phyloP scores from a whole-genome alignment of 1,284 basidiomycete species.

The Cerioporus squamosus region DNA sequence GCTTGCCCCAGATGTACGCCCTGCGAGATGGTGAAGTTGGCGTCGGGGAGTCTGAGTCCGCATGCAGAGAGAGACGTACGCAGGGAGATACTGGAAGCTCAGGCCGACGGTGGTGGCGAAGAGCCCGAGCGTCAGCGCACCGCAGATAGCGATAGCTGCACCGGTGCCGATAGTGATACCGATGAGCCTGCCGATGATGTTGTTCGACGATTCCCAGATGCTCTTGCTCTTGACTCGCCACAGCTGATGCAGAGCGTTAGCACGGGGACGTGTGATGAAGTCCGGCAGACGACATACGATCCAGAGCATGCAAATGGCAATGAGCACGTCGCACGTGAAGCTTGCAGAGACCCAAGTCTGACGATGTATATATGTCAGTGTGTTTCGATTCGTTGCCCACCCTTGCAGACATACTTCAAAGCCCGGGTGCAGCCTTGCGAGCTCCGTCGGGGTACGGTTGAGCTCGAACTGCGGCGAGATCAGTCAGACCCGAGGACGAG shows the following conservation, averaged over 20 bases:
- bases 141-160: constrained; percentile 6
- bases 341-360: constrained; percentile 24
- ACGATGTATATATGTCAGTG: not conserved
- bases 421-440: too few relatives aligned
- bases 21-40: not conserved
- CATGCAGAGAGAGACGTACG: not conserved
- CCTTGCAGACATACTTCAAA: too few relatives aligned
- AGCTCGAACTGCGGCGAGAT: too few relatives aligned
- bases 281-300: constrained; percentile 15
- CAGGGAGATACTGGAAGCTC: constrained; percentile 14
- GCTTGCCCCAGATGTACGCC: constrained; percentile 16
- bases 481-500: too few relatives aligned
- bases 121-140: constrained; percentile 8
- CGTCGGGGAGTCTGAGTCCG: not conserved
- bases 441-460: too few relatives aligned
- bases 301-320: constrained; percentile 25
- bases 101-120: constrained; percentile 8
- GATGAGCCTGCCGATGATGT: constrained; percentile 4
- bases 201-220: constrained; percentile 1
- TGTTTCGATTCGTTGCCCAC: not conserved
- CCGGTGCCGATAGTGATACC: constrained; percentile 9
- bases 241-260: not conserved
- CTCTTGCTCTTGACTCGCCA: constrained; percentile 5
- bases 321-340: constrained; percentile 23
- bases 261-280: not conserved